Percentiles rank a stretch among this genome's conserved stretches.
These are phyloP conservation scores for Calocybe gangraenosa DNA, from an alignment of 768 basidiomycete species.

Conservation along the genomic window DNA sequence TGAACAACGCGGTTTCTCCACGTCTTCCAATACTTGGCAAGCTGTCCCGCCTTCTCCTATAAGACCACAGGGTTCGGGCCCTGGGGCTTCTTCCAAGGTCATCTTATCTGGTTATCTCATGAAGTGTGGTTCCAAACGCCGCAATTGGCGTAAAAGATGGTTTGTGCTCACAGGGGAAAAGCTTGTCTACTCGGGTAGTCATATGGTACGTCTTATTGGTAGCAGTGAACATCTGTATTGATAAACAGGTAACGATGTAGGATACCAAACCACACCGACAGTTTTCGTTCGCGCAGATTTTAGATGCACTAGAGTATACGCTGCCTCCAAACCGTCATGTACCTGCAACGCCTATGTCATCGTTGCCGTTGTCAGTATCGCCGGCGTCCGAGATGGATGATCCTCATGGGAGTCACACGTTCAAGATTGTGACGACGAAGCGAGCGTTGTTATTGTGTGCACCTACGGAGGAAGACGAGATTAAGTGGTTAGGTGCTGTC, in stretches of 20 bases:
- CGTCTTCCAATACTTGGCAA: constrained; percentile 41
- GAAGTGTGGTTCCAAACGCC: constrained; percentile 92
- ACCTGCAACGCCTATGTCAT: constrained; percentile 29
- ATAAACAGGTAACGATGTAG: constrained; percentile 47
- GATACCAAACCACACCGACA: constrained; percentile 86
- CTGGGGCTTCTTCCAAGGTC: constrained; percentile 67
- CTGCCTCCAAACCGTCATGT: constrained; percentile 51
- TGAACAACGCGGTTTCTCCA: constrained; percentile 36
- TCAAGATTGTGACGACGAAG: constrained; percentile 96
- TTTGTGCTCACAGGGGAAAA: constrained; percentile 90
- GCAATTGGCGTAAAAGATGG: constrained; percentile 97
- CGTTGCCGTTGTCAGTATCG: constrained; percentile 29
- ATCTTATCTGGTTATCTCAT: constrained; percentile 90
- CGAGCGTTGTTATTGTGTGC: constrained; percentile 86
- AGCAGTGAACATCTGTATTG: constrained; percentile 1
- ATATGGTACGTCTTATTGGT: constrained; percentile 70
- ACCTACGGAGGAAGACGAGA: constrained; percentile 96
- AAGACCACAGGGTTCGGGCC: constrained; percentile 26
- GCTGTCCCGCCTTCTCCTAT: constrained; percentile 40
- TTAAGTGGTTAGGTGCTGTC: constrained; percentile 95
- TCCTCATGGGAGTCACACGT: constrained; percentile 55
- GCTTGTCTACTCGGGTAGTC: constrained; percentile 84
- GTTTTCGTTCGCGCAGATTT: constrained; percentile 78
- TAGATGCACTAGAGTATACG: constrained; percentile 91
- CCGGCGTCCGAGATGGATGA: constrained; percentile 38